phyloP scores from a whole-genome alignment of 2,329 filamentous ascomycete species.

The Knufia petricola region DNA sequence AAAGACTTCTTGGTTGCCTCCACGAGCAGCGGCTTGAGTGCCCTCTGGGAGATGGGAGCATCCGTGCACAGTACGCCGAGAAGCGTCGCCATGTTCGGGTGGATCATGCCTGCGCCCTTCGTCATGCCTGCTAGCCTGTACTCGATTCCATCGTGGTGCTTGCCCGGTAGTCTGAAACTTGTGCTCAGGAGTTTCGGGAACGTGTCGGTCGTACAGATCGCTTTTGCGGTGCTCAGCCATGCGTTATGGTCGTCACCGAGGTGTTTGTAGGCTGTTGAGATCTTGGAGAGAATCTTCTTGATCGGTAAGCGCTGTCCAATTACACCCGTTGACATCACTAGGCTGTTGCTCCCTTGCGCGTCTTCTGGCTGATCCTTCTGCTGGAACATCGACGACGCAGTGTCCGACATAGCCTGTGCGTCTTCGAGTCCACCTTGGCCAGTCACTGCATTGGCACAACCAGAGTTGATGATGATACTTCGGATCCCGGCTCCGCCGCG shows the following conservation, averaged over 20 bases:
- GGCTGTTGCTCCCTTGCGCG: slow-evolving; percentile 49
- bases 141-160: slow-evolving; percentile 44
- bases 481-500: slow-evolving; percentile 61
- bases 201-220: slow-evolving; percentile 96
- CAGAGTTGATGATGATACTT: slow-evolving; percentile 85
- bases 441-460: slow-evolving; percentile 94
- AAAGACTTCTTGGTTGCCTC: slow-evolving; percentile 75
- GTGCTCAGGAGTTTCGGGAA: slow-evolving; percentile 91
- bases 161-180: slow-evolving; percentile 74
- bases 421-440: slow-evolving; percentile 83
- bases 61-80: slow-evolving; percentile 89
- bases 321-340: slow-evolving; percentile 97
- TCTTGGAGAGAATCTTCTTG: slow-evolving; percentile 73
- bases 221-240: slow-evolving; percentile 77
- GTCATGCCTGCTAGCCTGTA: slow-evolving; percentile 91
- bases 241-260: slow-evolving; percentile 69
- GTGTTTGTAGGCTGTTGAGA: slow-evolving; percentile 63
- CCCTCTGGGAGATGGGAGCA: slow-evolving; percentile 60
- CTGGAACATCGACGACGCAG: slow-evolving; percentile 60
- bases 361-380: slow-evolving; percentile 24
- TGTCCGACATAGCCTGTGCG: slow-evolving; percentile 70
- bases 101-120: slow-evolving; percentile 98
- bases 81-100: slow-evolving; percentile 96
- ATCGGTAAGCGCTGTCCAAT: slow-evolving; percentile 93
- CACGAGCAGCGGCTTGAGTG: slow-evolving; percentile 61